Evolutionary conservation across 371 early-diverging fungal species (phyloP).

Genomic region (Gilbertella persicaria): DNA sequence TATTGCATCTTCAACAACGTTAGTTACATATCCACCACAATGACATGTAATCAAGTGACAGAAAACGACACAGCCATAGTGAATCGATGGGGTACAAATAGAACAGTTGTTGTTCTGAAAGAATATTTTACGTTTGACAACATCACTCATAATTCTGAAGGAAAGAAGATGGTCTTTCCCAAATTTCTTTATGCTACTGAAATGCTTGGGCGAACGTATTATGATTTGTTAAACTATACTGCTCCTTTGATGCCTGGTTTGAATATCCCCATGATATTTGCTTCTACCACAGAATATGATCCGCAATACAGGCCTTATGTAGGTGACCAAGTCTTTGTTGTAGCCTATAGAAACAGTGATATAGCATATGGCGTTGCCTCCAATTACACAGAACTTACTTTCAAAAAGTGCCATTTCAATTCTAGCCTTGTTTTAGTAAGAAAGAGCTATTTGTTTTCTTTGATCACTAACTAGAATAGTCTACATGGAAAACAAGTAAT

Average conservation of each 20-base stretch:
- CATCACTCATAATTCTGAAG: background rate
- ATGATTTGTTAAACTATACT: conserved; percentile 18
- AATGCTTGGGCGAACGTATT: conserved; percentile 25
- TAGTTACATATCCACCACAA: conserved; percentile 6
- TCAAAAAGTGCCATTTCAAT: conserved; percentile 13
- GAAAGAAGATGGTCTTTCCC: conserved; percentile 3
- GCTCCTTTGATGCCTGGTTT: conserved; percentile 6
- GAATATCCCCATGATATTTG: background rate
- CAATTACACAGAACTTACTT: background rate
- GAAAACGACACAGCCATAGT: conserved; percentile 16
- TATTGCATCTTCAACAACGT: conserved; percentile 8
- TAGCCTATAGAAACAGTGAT: conserved; percentile 3
- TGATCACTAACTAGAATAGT: background rate
- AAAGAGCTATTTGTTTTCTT: background rate
- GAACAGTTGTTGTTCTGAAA: conserved; percentile 1
- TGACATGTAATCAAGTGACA: conserved; percentile 7
- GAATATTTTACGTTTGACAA: conserved; percentile 3
- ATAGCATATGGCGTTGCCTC: too few relatives aligned
- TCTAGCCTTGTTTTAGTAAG: conserved; percentile 11
- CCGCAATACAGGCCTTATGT: conserved; percentile 19
- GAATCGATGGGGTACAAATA: background rate
- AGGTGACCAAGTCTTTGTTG: conserved; percentile 31
- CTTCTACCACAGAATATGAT: conserved; percentile 1
- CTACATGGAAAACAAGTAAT: conserved; percentile 11
- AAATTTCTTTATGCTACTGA: conserved; percentile 22